Base-by-base conservation (phyloP, 163 green algal genomes). In the Botryococcus braunii region DNA sequence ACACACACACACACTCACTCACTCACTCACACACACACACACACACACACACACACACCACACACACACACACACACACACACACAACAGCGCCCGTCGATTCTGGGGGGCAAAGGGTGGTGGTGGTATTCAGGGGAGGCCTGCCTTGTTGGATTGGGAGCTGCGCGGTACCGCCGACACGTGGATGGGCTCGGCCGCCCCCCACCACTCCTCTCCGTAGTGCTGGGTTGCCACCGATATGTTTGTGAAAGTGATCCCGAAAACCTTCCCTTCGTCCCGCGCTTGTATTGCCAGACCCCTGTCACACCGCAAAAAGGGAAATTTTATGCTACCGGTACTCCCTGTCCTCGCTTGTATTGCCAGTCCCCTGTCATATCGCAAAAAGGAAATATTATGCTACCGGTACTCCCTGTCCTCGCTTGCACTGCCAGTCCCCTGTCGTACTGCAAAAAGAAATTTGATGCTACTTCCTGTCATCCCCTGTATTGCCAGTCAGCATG, bases 161-260 rank as follows among this genome's bases (percentile, higher is more conserved):
- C 29, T 57, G 21, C 61, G 61, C 2, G 61, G 61, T 29, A 58
- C 29, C 17, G 39, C 61, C 23, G 61, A 58, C 29, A 68, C 41
- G 61, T 57, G 25, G 38, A 68, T 57, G 38, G 61, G 61, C 61
- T 57, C 61, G 21, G 61, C 61, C 2, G 25, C 38, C 2, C 39
- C 39, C 13, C 31, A 25, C 38, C 39, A 38, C 40, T n/a, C 29
- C 29, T 32, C 32, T 27, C 39, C 39, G n/a, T 38, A 68, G 25
- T 58, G 40, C 25, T 36, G 61, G 8, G 61, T 36, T 23, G 38
- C 61, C 21, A 68, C 7, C 32, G 35, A 58, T 23, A 68, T 57
- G 39, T 68, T 68, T 27, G 39, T 57, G 31, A 68, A 68, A 27
- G 56, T 40, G 2, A 68, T 11, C 23, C 39, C 61, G 9, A 13